Evolutionary conservation across 805 yeast genomes (phyloP).

Genomic region (Saccharomycopsis schoenii): DNA sequence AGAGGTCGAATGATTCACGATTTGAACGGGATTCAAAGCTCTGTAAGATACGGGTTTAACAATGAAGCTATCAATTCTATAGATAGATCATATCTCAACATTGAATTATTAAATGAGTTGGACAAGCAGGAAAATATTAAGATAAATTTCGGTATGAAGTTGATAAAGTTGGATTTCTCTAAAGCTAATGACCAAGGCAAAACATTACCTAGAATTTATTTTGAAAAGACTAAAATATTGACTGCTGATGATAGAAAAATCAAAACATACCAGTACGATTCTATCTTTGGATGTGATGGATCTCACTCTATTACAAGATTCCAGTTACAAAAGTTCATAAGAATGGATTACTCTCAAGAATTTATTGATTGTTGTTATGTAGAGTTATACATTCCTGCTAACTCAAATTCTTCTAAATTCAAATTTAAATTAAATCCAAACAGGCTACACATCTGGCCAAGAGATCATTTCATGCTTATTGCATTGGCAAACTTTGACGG

Average conservation of each 20-base stretch:
- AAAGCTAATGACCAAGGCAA: conserved; percentile 15
- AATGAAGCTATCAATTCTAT: conserved; percentile 73
- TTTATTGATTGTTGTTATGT: conserved; percentile 78
- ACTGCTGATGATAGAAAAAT: conserved; percentile 19
- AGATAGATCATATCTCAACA: conserved; percentile 64
- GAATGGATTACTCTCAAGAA: conserved; percentile 66
- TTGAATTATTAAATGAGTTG: conserved; percentile 52
- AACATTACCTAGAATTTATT: conserved; percentile 20
- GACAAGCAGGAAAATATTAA: conserved; percentile 37
- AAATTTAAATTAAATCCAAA: conserved; percentile 53
- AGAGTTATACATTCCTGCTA: conserved; percentile 60
- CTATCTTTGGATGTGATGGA: conserved; percentile 80
- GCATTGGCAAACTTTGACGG: conserved; percentile 82
- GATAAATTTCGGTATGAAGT: conserved; percentile 46
- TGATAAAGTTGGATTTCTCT: conserved; percentile 33
- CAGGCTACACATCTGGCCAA: conserved; percentile 90
- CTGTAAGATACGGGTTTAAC: conserved; percentile 68
- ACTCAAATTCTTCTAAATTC: conserved; percentile 29
- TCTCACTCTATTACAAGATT: conserved; percentile 64
- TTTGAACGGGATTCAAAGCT: conserved; percentile 45
- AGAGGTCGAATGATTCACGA: conserved; percentile 86
- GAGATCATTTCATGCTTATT: conserved; percentile 77
- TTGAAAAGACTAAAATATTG: conserved; percentile 11
- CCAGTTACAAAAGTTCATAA: conserved; percentile 52
- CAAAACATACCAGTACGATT: conserved; percentile 33